phyloP scores from a whole-genome alignment of 2,329 filamentous ascomycete species.

The Nemania abortiva region DNA sequence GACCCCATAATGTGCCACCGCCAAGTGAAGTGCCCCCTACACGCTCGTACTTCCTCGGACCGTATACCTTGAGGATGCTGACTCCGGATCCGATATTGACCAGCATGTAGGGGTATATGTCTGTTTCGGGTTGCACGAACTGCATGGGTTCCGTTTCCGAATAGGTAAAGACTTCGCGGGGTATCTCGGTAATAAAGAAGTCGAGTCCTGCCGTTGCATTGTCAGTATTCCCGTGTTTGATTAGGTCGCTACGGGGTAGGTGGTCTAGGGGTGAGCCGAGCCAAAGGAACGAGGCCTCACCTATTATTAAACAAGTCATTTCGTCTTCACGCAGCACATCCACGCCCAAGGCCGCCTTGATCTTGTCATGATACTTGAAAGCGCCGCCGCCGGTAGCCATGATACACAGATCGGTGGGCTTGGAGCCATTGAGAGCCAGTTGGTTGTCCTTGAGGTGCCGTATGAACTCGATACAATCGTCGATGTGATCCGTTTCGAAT shows the following conservation, averaged over 20 bases:
- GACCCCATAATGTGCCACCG: constrained; percentile 96
- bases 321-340: constrained; percentile 94
- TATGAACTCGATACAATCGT: constrained; percentile 94
- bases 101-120: constrained; percentile 93
- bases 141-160: constrained; percentile 91
- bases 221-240: constrained; percentile 30
- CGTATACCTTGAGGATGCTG: constrained; percentile 96
- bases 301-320: constrained; percentile 98
- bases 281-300: constrained; percentile 60
- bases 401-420: constrained; percentile 80
- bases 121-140: constrained; percentile 81
- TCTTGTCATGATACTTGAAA: constrained; percentile 95
- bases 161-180: constrained; percentile 96
- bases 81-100: constrained; percentile 99
- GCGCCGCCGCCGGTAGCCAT: constrained; percentile 97
- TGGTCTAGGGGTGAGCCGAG: background rate
- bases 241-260: too few species aligned
- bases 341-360: constrained; percentile 84
- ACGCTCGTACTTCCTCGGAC: constrained; percentile 85
- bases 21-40: constrained; percentile 95
- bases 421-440: constrained; percentile 77
- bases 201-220: constrained; percentile 75
- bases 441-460: constrained; percentile 86
- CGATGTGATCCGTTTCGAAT: constrained; percentile 95
- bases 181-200: constrained; percentile 99